These are phyloP conservation scores for Eucalyptus virginea DNA, from an alignment of 345 rosid genomes.

Conservation along the genomic window DNA sequence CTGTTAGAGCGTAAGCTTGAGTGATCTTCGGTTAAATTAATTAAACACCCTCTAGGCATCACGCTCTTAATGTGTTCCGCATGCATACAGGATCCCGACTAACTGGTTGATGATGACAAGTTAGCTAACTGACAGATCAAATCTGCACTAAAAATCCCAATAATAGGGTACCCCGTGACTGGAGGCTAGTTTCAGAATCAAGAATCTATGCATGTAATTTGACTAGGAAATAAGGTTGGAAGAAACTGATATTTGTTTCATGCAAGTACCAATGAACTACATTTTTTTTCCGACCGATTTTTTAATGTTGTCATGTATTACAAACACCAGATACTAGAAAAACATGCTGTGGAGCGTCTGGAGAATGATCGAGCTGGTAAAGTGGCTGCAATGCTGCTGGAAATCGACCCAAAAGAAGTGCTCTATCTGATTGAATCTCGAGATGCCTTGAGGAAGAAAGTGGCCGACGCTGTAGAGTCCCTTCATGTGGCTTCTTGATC, in stretches of 20 bases:
- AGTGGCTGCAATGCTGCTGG: conserved; percentile 75
- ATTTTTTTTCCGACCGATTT: not conserved
- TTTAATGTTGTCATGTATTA: not conserved
- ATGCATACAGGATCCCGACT: not conserved
- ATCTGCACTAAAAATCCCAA: not conserved
- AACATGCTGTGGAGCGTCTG: conserved; percentile 42
- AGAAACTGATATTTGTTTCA: not conserved
- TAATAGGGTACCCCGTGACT: not conserved
- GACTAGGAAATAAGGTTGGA: not conserved
- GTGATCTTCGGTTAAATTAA: not conserved
- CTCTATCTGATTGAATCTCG: conserved; percentile 63
- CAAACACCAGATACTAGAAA: conserved; percentile 57
- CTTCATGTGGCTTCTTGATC: conserved; percentile 1
- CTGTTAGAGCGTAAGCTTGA: not conserved
- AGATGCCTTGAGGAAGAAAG: conserved; percentile 56
- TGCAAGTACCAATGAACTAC: not conserved
- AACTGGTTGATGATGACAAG: not conserved
- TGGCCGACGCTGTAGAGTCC: conserved; percentile 58
- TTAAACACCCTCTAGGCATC: not conserved
- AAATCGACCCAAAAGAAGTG: conserved; percentile 72
- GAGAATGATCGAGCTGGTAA: conserved; percentile 46
- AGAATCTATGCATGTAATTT: not conserved
- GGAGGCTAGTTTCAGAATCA: not conserved
- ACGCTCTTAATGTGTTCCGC: not conserved
- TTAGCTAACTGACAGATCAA: not conserved